Conservation (phyloP, 176 grass and related monocot genomes). For the Tillandsia leiboldiana region DNA sequence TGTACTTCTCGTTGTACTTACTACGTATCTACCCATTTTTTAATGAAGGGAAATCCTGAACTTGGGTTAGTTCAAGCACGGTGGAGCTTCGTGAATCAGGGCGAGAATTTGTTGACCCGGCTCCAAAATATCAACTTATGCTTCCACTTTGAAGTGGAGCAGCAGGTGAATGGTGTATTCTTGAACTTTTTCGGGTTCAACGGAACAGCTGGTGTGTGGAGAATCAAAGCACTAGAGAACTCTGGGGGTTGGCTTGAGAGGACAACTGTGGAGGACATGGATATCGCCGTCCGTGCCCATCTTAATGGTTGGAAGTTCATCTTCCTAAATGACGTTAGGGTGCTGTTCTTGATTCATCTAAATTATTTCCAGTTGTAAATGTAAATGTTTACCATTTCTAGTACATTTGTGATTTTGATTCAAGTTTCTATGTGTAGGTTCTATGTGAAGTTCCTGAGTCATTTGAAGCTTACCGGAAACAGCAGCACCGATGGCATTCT, state of each 20-base stretch:
- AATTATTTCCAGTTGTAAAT: background rate
- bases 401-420: background rate
- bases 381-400: background rate
- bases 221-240: constrained; percentile 86
- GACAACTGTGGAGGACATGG: constrained; percentile 99
- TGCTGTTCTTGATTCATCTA: constrained; percentile 5
- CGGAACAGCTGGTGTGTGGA: constrained; percentile 93
- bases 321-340: constrained; percentile 95
- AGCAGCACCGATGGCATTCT: constrained; percentile 99
- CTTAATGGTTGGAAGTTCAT: constrained; percentile 94
- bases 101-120: constrained; percentile 87
- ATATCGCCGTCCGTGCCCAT: constrained; percentile 91
- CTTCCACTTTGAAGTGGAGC: constrained; percentile 99
- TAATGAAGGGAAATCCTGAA: constrained; percentile 58
- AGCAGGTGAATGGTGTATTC: constrained; percentile 92
- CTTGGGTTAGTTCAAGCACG: constrained; percentile 82
- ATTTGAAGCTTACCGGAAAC: constrained; percentile 80
- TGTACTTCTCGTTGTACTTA: background rate
- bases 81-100: constrained; percentile 95
- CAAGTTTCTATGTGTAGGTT: constrained; percentile 30
- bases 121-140: constrained; percentile 98
- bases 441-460: constrained; percentile 90
- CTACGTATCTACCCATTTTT: background rate
- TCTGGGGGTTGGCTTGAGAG: constrained; percentile 96
- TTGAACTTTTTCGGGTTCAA: constrained; percentile 99